Conservation (phyloP, 2,329 filamentous ascomycete species). For the Fusarium brevicatenulatum region DNA sequence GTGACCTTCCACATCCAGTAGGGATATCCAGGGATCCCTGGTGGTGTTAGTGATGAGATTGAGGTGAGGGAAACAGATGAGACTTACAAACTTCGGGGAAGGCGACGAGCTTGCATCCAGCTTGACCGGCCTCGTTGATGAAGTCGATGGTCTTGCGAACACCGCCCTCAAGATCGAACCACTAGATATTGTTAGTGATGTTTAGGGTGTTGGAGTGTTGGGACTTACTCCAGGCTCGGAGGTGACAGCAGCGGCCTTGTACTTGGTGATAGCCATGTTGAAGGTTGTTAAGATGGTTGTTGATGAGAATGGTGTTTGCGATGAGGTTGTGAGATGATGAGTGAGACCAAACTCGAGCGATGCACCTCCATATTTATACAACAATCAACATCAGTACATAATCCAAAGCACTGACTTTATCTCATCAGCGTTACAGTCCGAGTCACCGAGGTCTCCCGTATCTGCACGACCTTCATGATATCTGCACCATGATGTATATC, state of each 20-base stretch:
- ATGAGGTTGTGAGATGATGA: not conserved
- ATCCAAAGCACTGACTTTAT: not conserved
- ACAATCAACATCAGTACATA: accelerated
- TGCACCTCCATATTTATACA: conserved; percentile 10
- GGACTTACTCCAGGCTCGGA: conserved; percentile 30
- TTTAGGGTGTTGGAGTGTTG: too few species aligned
- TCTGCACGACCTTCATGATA: conserved; percentile 15
- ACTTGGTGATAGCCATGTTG: conserved; percentile 40
- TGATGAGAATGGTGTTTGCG: not conserved
- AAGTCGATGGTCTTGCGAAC: conserved; percentile 67
- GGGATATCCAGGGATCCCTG: conserved; percentile 65
- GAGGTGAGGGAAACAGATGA: accelerated
- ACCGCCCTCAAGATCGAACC: conserved; percentile 65
- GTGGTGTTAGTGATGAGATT: accelerated
- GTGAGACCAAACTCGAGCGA: not conserved
- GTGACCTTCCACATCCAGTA: conserved; percentile 51
- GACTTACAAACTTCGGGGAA: conserved; percentile 61
- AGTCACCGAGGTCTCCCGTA: conserved; percentile 4
- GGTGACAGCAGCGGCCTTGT: conserved; percentile 40
- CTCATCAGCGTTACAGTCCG: not conserved
- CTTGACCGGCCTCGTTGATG: conserved; percentile 64
- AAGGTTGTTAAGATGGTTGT: not conserved
- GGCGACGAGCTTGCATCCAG: conserved; percentile 64
- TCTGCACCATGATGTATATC: not conserved
- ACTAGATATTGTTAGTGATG: conserved; percentile 44